These are phyloP conservation scores for Dioszegia hungarica DNA, from an alignment of 768 basidiomycete genomes.

Conservation along the genomic window DNA sequence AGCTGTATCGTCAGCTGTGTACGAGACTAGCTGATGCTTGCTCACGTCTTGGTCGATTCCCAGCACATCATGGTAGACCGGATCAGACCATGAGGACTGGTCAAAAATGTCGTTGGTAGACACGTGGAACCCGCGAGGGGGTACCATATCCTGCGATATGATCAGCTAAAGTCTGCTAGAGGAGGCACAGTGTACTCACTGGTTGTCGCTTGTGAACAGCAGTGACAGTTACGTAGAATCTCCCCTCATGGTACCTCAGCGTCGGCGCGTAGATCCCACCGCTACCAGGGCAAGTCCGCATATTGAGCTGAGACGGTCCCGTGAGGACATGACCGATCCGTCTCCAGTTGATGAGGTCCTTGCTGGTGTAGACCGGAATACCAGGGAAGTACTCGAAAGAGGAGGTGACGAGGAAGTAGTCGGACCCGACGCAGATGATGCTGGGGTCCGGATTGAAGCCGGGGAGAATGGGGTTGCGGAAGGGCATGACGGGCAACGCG, in stretches of 20 bases:
- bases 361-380: slow-evolving; percentile 22
- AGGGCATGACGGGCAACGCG: too few species aligned
- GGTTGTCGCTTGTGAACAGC: not conserved
- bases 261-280: not conserved
- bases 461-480: slow-evolving; percentile 25
- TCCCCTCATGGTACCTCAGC: not conserved
- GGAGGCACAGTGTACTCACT: too few species aligned
- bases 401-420: slow-evolving; percentile 23
- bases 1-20: slow-evolving; percentile 7
- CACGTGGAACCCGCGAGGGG: slow-evolving; percentile 12
- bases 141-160: not conserved
- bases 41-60: slow-evolving; percentile 26
- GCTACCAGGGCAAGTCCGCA: not conserved
- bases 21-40: not conserved
- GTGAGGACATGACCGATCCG: not conserved
- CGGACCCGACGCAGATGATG: slow-evolving; percentile 10
- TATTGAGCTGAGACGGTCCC: not conserved
- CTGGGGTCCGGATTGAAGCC: slow-evolving; percentile 37
- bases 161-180: too few species aligned
- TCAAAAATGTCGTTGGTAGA: slow-evolving; percentile 23
- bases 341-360: slow-evolving; percentile 22
- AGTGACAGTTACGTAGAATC: not conserved
- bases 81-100: slow-evolving; percentile 13
- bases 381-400: slow-evolving; percentile 30
- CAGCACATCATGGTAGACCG: slow-evolving; percentile 13